Evolutionary conservation across 371 early-diverging fungal genomes (phyloP).

Genomic region (Rhizopus stolonifer): DNA sequence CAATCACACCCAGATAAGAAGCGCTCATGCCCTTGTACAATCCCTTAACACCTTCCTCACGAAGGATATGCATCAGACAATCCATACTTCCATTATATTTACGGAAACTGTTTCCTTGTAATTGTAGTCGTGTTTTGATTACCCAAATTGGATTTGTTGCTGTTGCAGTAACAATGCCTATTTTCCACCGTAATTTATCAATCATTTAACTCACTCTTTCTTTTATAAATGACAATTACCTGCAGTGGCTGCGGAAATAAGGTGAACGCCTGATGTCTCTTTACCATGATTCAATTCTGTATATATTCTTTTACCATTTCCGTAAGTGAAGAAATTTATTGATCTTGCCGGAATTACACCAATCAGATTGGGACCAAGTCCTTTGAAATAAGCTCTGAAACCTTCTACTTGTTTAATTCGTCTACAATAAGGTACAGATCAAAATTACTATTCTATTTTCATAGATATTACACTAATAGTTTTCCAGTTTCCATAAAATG

Average conservation of each 20-base stretch:
- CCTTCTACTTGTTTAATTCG: constrained; percentile 82
- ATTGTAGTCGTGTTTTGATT: constrained; percentile 93
- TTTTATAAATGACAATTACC: no score
- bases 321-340: constrained; percentile 90
- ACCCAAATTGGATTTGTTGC: constrained; percentile 96
- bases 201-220: background rate
- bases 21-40: constrained; percentile 93
- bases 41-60: constrained; percentile 79
- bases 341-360: constrained; percentile 94
- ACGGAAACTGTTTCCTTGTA: constrained; percentile 58
- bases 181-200: background rate
- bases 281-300: constrained; percentile 71
- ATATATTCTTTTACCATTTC: constrained; percentile 79
- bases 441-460: no score
- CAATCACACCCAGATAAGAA: constrained; percentile 81
- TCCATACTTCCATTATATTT: constrained; percentile 76
- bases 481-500: constrained; percentile 54
- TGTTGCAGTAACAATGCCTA: constrained; percentile 71
- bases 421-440: constrained; percentile 32
- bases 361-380: constrained; percentile 90
- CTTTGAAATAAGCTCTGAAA: constrained; percentile 85
- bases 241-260: constrained; percentile 82
- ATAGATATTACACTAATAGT: constrained; percentile 43
- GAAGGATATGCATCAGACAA: constrained; percentile 67
- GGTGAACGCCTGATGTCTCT: constrained; percentile 80